phyloP scores from a whole-genome alignment of 1,139 yeast genomes.

The Suhomyces bribrorum region DNA sequence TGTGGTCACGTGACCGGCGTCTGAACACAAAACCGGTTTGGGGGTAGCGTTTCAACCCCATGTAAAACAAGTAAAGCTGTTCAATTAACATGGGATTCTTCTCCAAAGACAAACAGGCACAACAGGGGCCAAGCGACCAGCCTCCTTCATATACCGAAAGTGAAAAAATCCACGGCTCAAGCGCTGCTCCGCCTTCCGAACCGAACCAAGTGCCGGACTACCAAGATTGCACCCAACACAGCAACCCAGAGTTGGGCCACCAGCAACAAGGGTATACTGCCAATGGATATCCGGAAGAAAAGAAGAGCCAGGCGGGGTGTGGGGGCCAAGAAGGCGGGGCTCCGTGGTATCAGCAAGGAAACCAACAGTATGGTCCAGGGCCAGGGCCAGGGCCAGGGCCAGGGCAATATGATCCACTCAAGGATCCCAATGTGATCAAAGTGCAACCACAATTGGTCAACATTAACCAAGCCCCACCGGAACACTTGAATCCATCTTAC shows the following conservation, averaged over 20 bases:
- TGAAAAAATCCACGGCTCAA: constrained; percentile 2
- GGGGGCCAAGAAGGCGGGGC: not conserved
- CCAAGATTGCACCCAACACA: too few relatives aligned
- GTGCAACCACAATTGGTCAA: constrained; percentile 41
- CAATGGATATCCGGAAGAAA: not conserved
- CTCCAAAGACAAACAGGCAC: constrained; percentile 1
- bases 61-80: not conserved
- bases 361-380: constrained; percentile 1
- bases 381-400: not conserved
- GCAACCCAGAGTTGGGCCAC: too few relatives aligned
- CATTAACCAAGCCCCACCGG: constrained; percentile 38
- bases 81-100: constrained; percentile 2
- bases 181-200: not conserved
- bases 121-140: constrained; percentile 3
- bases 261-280: not conserved
- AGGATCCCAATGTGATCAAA: constrained; percentile 32
- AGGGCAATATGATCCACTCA: constrained; percentile 22
- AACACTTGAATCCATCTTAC: constrained; percentile 41
- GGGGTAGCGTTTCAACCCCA: not conserved
- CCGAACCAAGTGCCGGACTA: not conserved
- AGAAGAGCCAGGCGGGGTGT: not conserved
- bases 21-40: not conserved
- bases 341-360: not conserved
- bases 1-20: not conserved
- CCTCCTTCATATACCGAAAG: constrained; percentile 17